These are phyloP conservation scores for Elaeis oleifera DNA, from an alignment of 202 grass and related monocot genomes.

Conservation along the genomic window DNA sequence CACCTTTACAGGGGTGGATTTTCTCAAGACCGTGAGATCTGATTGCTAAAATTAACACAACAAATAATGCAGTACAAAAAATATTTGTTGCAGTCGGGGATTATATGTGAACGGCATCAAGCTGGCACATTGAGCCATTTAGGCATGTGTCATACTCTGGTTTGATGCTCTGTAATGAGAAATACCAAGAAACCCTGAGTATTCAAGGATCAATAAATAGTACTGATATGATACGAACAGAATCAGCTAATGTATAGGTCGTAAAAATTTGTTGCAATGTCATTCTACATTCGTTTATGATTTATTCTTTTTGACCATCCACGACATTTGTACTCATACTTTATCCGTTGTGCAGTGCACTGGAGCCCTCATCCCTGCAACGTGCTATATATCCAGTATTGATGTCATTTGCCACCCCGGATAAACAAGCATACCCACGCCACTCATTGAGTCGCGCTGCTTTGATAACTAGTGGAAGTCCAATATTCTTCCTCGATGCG, in stretches of 20 bases:
- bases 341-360: conserved; percentile 30
- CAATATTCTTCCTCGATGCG: conserved; percentile 62
- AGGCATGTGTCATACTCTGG: no score
- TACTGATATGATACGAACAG: not conserved
- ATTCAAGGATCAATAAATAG: no score
- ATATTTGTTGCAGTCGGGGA: no score
- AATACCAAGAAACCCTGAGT: no score
- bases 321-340: not conserved
- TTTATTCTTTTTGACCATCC: no score
- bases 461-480: conserved; percentile 40
- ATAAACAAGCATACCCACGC: conserved; percentile 40
- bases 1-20: no score
- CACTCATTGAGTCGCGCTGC: conserved; percentile 40
- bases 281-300: not conserved
- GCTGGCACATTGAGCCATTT: no score
- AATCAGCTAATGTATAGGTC: not conserved
- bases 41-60: no score
- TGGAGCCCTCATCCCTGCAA: conserved; percentile 52
- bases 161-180: no score
- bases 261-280: not conserved
- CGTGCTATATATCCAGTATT: conserved; percentile 56
- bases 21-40: no score
- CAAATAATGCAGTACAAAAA: no score
- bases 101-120: no score
- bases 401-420: conserved; percentile 42